Evolutionary conservation across 2,329 filamentous ascomycete genomes (phyloP), one percentile per base, ranked within the genome.

Genomic region (Stagonosporopsis chrysanthemi): DNA sequence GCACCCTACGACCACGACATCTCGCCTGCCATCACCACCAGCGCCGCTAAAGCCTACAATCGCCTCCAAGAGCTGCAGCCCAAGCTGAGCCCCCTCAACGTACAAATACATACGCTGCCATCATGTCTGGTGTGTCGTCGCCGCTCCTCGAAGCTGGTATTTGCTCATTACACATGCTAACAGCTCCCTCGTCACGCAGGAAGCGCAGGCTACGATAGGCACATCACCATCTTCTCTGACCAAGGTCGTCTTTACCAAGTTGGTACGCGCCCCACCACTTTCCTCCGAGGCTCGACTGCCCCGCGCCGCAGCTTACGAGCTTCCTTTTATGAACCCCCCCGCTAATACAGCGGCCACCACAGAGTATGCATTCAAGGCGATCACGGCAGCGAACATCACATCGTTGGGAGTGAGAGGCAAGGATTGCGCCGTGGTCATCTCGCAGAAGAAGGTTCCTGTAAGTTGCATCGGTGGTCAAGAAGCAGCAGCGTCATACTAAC

Each of bases 321-420:
- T 36, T 17, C 33, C 49, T 47, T 28, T 19, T 22, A 48, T 58
- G 29, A 44, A 55, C 55, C 64, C 55, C 64, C 45, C 42, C 41
- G 62, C 47, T 67, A 62, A 64, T 60, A 69, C 24, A 24, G 23
- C 46, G 47, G 49, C 43, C 48, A 38, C 65, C 65, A 70, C 77
- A 98, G 95, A 99, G 86, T 99, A 99, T 94, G 95, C 95, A 71
- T 99, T 99, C 88, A 99, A 99, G 84, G 95, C 95, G 58, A 99
- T 99, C 81, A 99, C 95, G 69, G 94, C 95, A 61, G 95, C 95
- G 69, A 98, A 98, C 81, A 98, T 99, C 83, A 99, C 96, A 84
- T 95, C 95, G 61, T 87, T 99, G 78, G 95, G 95, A 70, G 88
- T 99, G 68, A 87, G 92, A 76, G 95, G 95, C 79, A 99, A 99